phyloP scores from a whole-genome alignment of 768 basidiomycete genomes.

The Leccinum rimulosum region DNA sequence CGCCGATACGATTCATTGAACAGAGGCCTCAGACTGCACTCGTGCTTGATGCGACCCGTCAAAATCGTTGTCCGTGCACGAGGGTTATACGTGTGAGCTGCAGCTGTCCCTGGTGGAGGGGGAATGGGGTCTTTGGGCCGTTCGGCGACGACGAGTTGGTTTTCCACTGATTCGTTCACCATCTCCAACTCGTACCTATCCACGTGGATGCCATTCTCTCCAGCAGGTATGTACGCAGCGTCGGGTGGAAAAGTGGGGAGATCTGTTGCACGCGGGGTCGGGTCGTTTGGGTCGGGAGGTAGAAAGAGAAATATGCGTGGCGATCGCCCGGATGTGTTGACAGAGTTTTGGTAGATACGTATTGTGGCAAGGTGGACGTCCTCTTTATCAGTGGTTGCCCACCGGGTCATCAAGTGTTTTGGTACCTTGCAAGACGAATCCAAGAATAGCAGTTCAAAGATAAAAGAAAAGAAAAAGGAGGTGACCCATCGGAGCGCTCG shows the following conservation, averaged over 20 bases:
- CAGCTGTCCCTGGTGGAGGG: background rate
- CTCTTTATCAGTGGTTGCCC: background rate
- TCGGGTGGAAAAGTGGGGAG: background rate
- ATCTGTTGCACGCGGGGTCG: background rate
- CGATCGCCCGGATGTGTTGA: background rate
- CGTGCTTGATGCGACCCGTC: conserved; percentile 79
- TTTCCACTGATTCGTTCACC: background rate
- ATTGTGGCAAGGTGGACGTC: background rate
- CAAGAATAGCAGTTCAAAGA: background rate
- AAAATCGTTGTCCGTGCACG: conserved; percentile 76
- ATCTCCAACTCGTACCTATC: background rate
- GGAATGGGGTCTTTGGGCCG: background rate
- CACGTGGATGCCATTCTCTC: background rate
- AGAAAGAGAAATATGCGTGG: background rate
- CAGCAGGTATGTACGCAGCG: background rate
- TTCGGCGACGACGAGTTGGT: background rate
- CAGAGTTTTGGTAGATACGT: background rate
- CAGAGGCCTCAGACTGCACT: conserved; percentile 68
- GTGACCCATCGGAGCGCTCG: background rate
- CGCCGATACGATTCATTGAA: conserved; percentile 68
- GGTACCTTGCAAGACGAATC: background rate
- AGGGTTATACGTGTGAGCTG: conserved; percentile 39
- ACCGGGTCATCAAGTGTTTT: background rate
- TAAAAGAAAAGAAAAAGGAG: too few species aligned
- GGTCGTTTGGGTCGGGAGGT: background rate